Evolutionary conservation across 2,329 filamentous ascomycete species (phyloP).

Genomic region (Fusarium sp.): DNA sequence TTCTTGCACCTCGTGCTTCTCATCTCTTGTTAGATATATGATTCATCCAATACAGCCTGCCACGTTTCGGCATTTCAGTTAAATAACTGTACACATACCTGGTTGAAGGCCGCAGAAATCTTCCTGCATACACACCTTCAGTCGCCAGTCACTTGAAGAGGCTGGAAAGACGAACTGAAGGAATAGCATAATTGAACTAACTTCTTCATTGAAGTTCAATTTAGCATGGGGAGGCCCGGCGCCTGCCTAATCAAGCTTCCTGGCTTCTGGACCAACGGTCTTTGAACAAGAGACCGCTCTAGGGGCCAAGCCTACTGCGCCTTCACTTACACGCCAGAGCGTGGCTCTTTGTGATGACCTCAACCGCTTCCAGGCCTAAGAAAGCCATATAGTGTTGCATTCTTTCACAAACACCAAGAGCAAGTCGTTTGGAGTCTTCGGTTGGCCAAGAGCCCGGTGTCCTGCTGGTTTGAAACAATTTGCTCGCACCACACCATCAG

Average conservation of each 20-base stretch:
- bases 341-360: conserved; percentile 35
- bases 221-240: conserved; percentile 24
- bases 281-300: not conserved
- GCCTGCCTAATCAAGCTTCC: conserved; percentile 31
- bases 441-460: conserved; percentile 23
- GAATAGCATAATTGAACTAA: not conserved
- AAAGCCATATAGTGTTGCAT: conserved; percentile 15
- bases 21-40: not conserved
- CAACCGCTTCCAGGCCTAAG: conserved; percentile 19
- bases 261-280: conserved; percentile 20
- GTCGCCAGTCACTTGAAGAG: not conserved
- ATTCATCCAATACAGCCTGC: conserved; percentile 7
- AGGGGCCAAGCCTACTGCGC: conserved; percentile 31
- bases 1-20: conserved; percentile 7
- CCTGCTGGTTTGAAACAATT: conserved; percentile 40
- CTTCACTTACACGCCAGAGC: conserved; percentile 30
- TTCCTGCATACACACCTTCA: not conserved
- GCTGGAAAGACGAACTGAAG: not conserved
- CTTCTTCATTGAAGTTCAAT: conserved; percentile 12
- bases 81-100: not conserved
- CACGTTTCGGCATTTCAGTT: conserved; percentile 13
- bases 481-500: conserved; percentile 27
- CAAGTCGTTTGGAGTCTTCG: conserved; percentile 27
- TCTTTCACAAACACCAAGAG: conserved; percentile 13
- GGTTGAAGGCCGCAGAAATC: not conserved